These are phyloP conservation scores for Dichotomopilus funicola DNA, from an alignment of 2,329 filamentous ascomycete genomes.

Conservation along the genomic window DNA sequence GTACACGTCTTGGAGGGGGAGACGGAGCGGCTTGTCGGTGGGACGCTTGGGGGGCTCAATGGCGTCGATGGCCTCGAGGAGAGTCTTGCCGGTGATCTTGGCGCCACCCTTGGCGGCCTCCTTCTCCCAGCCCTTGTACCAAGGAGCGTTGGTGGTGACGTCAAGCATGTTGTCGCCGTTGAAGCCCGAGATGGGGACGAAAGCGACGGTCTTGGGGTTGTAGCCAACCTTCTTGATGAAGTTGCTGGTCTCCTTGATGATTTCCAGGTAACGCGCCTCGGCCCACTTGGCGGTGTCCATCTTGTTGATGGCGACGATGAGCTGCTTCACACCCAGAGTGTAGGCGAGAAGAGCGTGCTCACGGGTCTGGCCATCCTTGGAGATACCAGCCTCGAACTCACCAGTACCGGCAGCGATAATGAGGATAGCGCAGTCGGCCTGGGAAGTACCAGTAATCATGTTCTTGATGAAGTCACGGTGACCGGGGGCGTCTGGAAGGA, in stretches of 20 bases:
- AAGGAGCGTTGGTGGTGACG: conserved; percentile 85
- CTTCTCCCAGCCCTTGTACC: conserved; percentile 99
- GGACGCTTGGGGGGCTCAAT: conserved; percentile 91
- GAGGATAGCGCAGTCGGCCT: conserved; percentile 99
- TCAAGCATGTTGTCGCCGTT: conserved; percentile 99
- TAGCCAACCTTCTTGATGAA: conserved; percentile 99
- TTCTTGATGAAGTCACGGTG: conserved; percentile 99
- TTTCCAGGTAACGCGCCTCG: conserved; percentile 93
- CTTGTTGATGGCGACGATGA: conserved; percentile 99
- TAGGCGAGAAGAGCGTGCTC: conserved; percentile 99
- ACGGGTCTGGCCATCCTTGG: conserved; percentile 99
- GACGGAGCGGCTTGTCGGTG: conserved; percentile 98
- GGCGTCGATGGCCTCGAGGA: conserved; percentile 96
- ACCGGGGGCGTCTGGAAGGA: conserved; percentile 74
- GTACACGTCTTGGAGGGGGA: conserved; percentile 99
- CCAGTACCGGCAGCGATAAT: conserved; percentile 99
- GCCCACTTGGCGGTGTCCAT: conserved; percentile 99
- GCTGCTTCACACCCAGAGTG: conserved; percentile 99
- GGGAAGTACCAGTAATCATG: conserved; percentile 99
- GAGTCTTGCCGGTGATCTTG: conserved; percentile 89
- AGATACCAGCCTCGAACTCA: conserved; percentile 99
- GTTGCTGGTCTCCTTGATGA: conserved; percentile 99
- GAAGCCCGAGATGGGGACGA: conserved; percentile 99
- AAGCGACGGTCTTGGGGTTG: conserved; percentile 98
- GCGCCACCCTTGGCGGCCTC: conserved; percentile 69